These are phyloP conservation scores for Aspergillus candidus DNA, from an alignment of 2,329 filamentous ascomycete species.

Conservation along the genomic window DNA sequence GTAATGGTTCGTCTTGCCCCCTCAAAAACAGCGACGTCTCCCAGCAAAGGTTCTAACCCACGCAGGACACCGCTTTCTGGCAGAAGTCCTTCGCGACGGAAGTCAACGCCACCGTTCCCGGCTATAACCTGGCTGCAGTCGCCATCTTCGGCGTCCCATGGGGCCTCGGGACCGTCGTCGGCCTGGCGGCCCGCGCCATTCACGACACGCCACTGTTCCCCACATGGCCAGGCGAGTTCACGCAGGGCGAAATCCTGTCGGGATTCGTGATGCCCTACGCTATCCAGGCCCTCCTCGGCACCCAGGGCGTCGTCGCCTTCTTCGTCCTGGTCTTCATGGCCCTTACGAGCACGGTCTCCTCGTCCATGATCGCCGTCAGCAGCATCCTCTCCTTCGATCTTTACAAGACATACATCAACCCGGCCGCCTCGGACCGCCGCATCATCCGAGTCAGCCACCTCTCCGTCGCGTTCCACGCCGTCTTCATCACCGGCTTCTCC, in stretches of 20 bases:
- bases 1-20: conserved; percentile 35
- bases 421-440: conserved; percentile 38
- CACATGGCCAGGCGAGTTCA: conserved; percentile 39
- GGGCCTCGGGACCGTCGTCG: conserved; percentile 44
- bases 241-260: conserved; percentile 35
- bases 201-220: conserved; percentile 44
- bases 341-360: conserved; percentile 46
- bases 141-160: conserved; percentile 46
- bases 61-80: conserved; percentile 47
- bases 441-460: conserved; percentile 43
- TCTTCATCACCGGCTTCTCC: conserved; percentile 46
- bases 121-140: conserved; percentile 42
- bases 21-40: not conserved
- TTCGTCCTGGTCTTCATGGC: conserved; percentile 50
- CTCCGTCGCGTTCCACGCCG: conserved; percentile 43
- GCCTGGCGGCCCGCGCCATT: conserved; percentile 40
- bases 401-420: conserved; percentile 48
- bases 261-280: conserved; percentile 47
- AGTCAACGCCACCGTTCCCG: conserved; percentile 43
- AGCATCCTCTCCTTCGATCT: conserved; percentile 47
- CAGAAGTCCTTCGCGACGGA: conserved; percentile 48
- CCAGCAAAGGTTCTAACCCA: not conserved
- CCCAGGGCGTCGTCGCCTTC: conserved; percentile 38
- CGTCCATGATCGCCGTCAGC: conserved; percentile 48
- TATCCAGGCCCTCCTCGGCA: conserved; percentile 40